These are phyloP conservation scores for Mycosphaerella arachidis DNA, from an alignment of 2,329 filamentous ascomycete species.

Conservation along the genomic window DNA sequence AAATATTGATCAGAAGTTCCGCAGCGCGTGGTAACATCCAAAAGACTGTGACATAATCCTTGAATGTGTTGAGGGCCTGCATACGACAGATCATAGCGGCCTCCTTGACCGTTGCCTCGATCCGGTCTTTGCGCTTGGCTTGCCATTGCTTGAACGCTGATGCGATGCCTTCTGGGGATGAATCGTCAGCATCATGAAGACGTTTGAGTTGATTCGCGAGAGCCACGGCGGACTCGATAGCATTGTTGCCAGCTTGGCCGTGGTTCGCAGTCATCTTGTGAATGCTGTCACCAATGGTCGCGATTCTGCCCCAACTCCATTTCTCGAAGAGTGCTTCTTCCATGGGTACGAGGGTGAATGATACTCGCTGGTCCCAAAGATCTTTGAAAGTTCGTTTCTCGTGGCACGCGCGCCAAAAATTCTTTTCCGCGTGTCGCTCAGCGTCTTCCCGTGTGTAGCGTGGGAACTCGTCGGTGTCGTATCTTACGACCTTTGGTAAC, in stretches of 20 bases:
- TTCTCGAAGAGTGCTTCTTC: constrained; percentile 25
- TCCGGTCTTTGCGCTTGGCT: constrained; percentile 16
- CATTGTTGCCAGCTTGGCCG: constrained; percentile 23
- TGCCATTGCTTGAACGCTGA: constrained; percentile 18
- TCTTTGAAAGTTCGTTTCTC: constrained; percentile 30
- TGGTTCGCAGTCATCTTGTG: constrained; percentile 28
- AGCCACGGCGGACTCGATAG: constrained; percentile 25
- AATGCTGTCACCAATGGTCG: constrained; percentile 23
- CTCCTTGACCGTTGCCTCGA: constrained; percentile 13
- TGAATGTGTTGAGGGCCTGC: constrained; percentile 15
- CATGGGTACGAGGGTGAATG: constrained; percentile 28
- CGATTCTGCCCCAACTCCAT: constrained; percentile 26
- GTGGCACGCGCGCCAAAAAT: constrained; percentile 21
- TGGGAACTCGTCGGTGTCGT: constrained; percentile 31
- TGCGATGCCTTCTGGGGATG: constrained; percentile 4
- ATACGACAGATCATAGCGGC: constrained; percentile 20
- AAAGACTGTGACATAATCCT: constrained; percentile 12
- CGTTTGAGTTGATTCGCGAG: constrained; percentile 23
- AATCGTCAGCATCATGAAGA: constrained; percentile 7
- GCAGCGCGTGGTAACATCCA: constrained; percentile 5
- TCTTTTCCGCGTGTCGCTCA: constrained; percentile 24
- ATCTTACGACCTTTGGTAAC: constrained; percentile 27
- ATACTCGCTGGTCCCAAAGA: constrained; percentile 28
- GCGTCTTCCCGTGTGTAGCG: constrained; percentile 35
- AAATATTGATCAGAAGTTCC: constrained; percentile 12